Evolutionary conservation across 2,329 filamentous ascomycete species (phyloP), one percentile per base, ranked within the genome.

Genomic region (Aspergillus brunneoviolaceus): DNA sequence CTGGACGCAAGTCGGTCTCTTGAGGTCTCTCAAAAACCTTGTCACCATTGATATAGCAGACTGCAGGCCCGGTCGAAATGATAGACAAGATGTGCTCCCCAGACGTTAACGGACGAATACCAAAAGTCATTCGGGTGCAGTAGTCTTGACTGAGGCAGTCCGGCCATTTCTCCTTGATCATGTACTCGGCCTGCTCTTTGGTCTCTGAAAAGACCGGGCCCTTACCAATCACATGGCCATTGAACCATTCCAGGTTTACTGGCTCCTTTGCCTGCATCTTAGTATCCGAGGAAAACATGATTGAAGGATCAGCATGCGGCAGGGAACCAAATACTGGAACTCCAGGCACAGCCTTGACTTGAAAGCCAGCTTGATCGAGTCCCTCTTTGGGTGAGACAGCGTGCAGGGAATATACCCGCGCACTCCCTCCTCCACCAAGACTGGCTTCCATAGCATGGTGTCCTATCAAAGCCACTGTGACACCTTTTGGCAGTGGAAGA

Each of bases 131-230:
- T 10, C 51, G 31, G 10, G 57, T 50, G 51, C 57, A 59, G 51
- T 59, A 55, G 11, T 55, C 51, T 1, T 29, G 5, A 6, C 16
- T 31, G 45, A 59, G 51, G 9, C 51, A 51, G 9, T 45, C 35
- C 19, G 57, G 57, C 57, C 51, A 59, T 21, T 55, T 49, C 45
- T 55, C 51, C 25, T 59, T 55, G 31, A 55, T 51, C 57, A 51
- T 59, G 42, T 59, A 59, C 23, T 59, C 45, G 1, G 57, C 45
- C 11, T 45, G n/a, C 14, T 27, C 42, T 23, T 51, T 55, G n/a
- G 31, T 39, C 5, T 59, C 57, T 10, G 21, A 10, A 19, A 55
- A 45, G 11, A 55, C 51, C 2, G 31, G 21, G 47, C 47, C 35
- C n/a, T 59, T 19, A 1, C 51, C 57, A 19, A 59, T 51, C 4